Conservation (phyloP, 208 protist species). For the Leptomonas seymouri region DNA sequence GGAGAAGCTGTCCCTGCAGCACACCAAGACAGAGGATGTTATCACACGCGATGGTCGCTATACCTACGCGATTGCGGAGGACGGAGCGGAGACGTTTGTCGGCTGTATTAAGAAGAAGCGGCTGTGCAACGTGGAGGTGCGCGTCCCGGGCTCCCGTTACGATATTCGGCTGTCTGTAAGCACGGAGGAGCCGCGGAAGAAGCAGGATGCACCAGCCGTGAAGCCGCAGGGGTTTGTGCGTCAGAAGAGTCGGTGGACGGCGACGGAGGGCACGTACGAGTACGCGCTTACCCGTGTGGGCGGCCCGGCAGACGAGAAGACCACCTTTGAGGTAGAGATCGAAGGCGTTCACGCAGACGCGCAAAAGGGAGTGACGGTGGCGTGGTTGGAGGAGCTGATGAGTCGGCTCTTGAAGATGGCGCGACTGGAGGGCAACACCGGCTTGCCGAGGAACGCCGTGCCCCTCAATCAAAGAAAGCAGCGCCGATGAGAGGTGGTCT, state of each 20-base stretch:
- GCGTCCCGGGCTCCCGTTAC: slow-evolving; percentile 55
- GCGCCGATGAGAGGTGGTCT: background rate
- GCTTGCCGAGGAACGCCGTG: slow-evolving; percentile 7
- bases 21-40: slow-evolving; percentile 61
- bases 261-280: slow-evolving; percentile 43
- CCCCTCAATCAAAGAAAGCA: background rate
- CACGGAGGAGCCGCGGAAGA: slow-evolving; percentile 29
- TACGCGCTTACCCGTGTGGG: slow-evolving; percentile 73
- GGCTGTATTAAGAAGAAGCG: slow-evolving; percentile 55
- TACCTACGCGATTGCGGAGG: slow-evolving; percentile 48
- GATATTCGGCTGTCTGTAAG: slow-evolving; percentile 72
- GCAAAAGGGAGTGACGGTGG: slow-evolving; percentile 42
- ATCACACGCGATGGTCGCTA: slow-evolving; percentile 38
- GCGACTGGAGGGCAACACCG: slow-evolving; percentile 35
- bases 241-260: slow-evolving; percentile 54
- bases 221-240: slow-evolving; percentile 42
- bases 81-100: slow-evolving; percentile 29
- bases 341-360: slow-evolving; percentile 52
- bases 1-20: slow-evolving; percentile 8
- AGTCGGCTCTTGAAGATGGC: slow-evolving; percentile 40
- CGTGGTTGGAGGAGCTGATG: slow-evolving; percentile 54
- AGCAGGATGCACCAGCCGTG: slow-evolving; percentile 16
- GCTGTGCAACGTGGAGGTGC: slow-evolving; percentile 64
- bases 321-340: slow-evolving; percentile 73
- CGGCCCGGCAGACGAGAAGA: slow-evolving; percentile 1